phyloP scores from a whole-genome alignment of 495 filamentous ascomycete species.

The Cryomyces minteri region DNA sequence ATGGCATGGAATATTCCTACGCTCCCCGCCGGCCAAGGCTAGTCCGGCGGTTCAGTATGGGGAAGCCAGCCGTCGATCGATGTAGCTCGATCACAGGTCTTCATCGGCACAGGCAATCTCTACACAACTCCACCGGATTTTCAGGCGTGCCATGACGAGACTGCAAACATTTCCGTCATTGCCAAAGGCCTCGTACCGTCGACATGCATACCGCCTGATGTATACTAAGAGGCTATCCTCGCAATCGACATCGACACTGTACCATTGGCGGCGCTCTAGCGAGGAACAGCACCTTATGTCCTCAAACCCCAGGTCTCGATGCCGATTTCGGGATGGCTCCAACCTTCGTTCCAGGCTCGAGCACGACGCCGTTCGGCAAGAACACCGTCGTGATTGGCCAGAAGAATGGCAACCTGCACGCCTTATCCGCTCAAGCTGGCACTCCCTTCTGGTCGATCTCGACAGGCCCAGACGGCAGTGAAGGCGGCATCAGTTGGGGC shows the following conservation, averaged over 20 bases:
- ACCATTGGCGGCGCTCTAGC: not conserved
- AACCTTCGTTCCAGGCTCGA: conserved; percentile 12
- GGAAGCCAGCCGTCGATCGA: conserved; percentile 25
- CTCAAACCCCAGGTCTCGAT: conserved; percentile 18
- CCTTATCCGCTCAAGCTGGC: conserved; percentile 16
- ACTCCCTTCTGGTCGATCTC: conserved; percentile 14
- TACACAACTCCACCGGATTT: conserved; percentile 12
- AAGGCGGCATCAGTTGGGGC: conserved; percentile 23
- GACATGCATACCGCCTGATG: not conserved
- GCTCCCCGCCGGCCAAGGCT: conserved; percentile 2
- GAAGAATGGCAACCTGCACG: conserved; percentile 23
- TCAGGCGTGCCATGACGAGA: conserved; percentile 10
- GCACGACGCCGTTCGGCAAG: conserved; percentile 1
- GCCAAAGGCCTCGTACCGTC: not conserved
- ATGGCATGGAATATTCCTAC: not conserved
- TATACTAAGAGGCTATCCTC: not conserved
- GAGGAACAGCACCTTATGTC: conserved; percentile 15
- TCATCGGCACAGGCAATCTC: conserved; percentile 22
- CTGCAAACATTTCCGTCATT: not conserved
- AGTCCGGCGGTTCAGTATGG: conserved; percentile 21
- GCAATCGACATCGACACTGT: not conserved
- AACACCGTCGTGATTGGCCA: conserved; percentile 21
- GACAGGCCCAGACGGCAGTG: not conserved
- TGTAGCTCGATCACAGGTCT: conserved; percentile 14
- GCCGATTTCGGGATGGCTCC: conserved; percentile 28